Evolutionary conservation across 345 rosid genomes (phyloP), one percentile per base, ranked within the genome.

Genomic region (Citrus reticulata): DNA sequence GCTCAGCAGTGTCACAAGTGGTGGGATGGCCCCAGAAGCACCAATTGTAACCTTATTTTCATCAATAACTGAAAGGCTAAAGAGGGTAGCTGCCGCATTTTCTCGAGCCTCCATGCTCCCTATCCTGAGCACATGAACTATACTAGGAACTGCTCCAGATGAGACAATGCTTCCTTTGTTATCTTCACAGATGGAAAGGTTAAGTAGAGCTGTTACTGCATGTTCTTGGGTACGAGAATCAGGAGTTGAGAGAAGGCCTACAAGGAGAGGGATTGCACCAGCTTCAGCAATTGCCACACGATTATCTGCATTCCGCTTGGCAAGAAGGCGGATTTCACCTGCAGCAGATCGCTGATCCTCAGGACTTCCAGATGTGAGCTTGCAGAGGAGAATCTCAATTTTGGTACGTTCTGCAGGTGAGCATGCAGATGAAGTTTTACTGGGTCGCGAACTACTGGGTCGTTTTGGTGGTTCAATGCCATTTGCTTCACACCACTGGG

Each of bases 51-150:
- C 97, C 84, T 96, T 96, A 75, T 94, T 91, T 84, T 93, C 99
- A 60, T 96, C 99, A 34, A 94, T 88, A 29, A 94, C 97, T 1
- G 99, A 96, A 59, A 96, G 92, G 85, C 99, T 96, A 83, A 96
- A 96, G 68, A 96, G 97, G 22, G 99, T 91, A 29, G 99, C 99
- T 3, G 99, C 99, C 3, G 99, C 98, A 77, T 96, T 96, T 84
- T 96, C 99, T 81, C 98, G 91, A 24, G 99, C 99, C 73, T 94
- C 98, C 99, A 94, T 96, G 92, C 97, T 94, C 49, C 99, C 99
- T 80, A 86, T 96, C 88, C 90, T 96, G 49, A 96, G 97, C 59
- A 96, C 99, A 77, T 87, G 95, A 68, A 94, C 97, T 68, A 96
- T 93, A 78, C 98, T 94, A 14, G 97, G 99, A 80, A 96, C 94